These are phyloP conservation scores for Ustulina deusta DNA, from an alignment of 2,329 filamentous ascomycete genomes.

Conservation along the genomic window DNA sequence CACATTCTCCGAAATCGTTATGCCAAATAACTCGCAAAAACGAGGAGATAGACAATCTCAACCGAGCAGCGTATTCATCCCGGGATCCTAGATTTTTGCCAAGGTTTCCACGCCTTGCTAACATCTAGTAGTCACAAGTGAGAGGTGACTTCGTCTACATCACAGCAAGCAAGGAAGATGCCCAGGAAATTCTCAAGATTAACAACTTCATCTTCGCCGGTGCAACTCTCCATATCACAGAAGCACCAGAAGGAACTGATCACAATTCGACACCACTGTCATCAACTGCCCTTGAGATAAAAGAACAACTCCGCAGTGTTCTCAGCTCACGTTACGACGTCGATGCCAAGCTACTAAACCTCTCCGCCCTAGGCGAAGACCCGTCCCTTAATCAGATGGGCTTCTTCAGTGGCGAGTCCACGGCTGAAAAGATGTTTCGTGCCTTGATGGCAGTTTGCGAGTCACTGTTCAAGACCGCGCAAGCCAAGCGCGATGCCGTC, in stretches of 20 bases:
- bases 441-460: conserved; percentile 91
- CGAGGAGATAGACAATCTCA: conserved; percentile 54
- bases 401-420: conserved; percentile 77
- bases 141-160: conserved; percentile 78
- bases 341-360: conserved; percentile 79
- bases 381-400: conserved; percentile 77
- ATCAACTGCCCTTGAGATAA: conserved; percentile 69
- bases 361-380: conserved; percentile 82
- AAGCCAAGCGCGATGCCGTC: conserved; percentile 82
- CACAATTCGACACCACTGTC: conserved; percentile 58
- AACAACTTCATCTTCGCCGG: conserved; percentile 78
- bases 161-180: conserved; percentile 72
- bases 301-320: conserved; percentile 75
- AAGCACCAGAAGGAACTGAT: conserved; percentile 58
- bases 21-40: conserved; percentile 55
- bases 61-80: conserved; percentile 54
- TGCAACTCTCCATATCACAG: conserved; percentile 67
- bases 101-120: conserved; percentile 70
- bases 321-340: conserved; percentile 80
- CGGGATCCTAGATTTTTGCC: conserved; percentile 53
- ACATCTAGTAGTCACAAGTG: conserved; percentile 75
- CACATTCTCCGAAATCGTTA: conserved; percentile 56
- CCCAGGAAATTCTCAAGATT: conserved; percentile 73
- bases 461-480: conserved; percentile 75
- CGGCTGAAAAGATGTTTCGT: conserved; percentile 88